Percentiles rank a stretch among this genome's conserved stretches.
Evolutionary conservation across 768 basidiomycete species (phyloP).

Genomic region (Termitomyces sp.): DNA sequence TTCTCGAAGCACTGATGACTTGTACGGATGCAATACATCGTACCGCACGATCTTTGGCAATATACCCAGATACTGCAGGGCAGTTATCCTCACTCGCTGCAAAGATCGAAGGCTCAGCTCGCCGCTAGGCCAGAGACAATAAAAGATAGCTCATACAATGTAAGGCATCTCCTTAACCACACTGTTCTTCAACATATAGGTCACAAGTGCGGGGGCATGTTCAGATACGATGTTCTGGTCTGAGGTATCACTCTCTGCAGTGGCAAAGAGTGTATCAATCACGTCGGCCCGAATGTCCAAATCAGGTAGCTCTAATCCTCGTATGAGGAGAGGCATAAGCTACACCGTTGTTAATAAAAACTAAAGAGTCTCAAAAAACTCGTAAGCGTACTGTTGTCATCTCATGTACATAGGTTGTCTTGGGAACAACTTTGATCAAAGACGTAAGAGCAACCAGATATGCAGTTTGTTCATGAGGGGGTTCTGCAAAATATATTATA

Average conservation of each 20-base stretch:
- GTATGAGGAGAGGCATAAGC: conserved; percentile 87
- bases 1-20: conserved; percentile 64
- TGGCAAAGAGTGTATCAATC: conserved; percentile 70
- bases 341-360: conserved; percentile 21
- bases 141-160: conserved; percentile 33
- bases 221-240: conserved; percentile 49
- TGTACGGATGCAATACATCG: conserved; percentile 78
- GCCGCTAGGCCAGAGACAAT: background rate
- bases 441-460: conserved; percentile 81
- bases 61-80: conserved; percentile 67
- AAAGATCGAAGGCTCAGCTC: background rate
- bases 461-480: conserved; percentile 46
- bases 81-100: conserved; percentile 71
- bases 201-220: conserved; percentile 67
- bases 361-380: too few species aligned
- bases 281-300: conserved; percentile 70
- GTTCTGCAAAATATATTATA: conserved; percentile 5
- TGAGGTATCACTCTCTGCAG: conserved; percentile 53
- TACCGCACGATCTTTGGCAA: conserved; percentile 78
- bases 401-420: conserved; percentile 63
- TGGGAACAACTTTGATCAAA: conserved; percentile 75
- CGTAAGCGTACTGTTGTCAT: conserved; percentile 48
- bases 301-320: conserved; percentile 76
- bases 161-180: conserved; percentile 44
- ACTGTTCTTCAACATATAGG: conserved; percentile 65